Evolutionary conservation across 225 moss, liverwort and hornwort genomes (phyloP).

Genomic region (Polytrichum commune): DNA sequence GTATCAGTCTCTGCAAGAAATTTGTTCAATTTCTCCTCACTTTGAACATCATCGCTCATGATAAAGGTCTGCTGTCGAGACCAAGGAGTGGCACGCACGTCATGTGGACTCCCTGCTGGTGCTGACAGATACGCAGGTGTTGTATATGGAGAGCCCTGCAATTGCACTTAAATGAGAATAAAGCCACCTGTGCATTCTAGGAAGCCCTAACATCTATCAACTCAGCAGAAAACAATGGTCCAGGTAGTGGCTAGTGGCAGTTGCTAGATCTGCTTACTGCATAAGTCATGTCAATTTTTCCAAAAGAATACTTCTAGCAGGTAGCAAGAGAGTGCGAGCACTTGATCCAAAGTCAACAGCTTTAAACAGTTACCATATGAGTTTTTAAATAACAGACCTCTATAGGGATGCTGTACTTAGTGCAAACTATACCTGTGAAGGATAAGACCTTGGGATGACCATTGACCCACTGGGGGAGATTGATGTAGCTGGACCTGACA

Average conservation of each 20-base stretch:
- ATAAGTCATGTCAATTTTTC: too few relatives aligned
- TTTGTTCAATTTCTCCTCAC: slow-evolving; percentile 67
- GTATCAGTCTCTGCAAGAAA: slow-evolving; percentile 79
- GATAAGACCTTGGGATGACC: slow-evolving; percentile 27
- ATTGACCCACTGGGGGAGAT: slow-evolving; percentile 42
- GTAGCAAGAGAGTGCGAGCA: too few relatives aligned
- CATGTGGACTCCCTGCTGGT: slow-evolving; percentile 45
- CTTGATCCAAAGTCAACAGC: too few relatives aligned
- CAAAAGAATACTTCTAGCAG: too few relatives aligned
- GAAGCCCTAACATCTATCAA: background rate
- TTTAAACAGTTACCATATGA: too few relatives aligned
- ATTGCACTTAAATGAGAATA: too few relatives aligned
- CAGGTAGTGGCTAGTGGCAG: background rate
- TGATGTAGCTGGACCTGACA: slow-evolving; percentile 49
- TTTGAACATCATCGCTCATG: slow-evolving; percentile 63
- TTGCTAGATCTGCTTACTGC: too few relatives aligned
- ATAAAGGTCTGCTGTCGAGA: slow-evolving; percentile 45
- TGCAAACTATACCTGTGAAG: slow-evolving; percentile 38
- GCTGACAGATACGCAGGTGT: slow-evolving; percentile 34
- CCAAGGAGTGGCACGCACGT: slow-evolving; percentile 52
- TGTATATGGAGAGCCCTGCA: slow-evolving; percentile 48
- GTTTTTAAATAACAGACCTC: too few relatives aligned
- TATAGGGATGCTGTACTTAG: too few relatives aligned
- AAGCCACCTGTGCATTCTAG: background rate
- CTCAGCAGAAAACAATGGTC: too few relatives aligned